Evolutionary conservation across 345 rosid genomes (phyloP).

Genomic region (Populus euphratica): DNA sequence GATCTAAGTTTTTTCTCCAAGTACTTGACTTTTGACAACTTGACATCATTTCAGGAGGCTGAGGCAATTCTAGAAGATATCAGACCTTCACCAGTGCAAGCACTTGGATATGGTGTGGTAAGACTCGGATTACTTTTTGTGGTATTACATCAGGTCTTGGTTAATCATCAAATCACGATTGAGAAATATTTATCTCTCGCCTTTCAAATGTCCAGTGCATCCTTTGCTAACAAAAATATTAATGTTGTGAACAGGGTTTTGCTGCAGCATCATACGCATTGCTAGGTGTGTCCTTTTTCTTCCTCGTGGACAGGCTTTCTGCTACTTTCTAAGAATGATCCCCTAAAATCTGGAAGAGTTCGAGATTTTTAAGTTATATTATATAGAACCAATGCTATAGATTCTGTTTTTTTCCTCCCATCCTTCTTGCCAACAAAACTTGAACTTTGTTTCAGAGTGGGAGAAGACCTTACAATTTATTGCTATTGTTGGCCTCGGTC

Average conservation of each 20-base stretch:
- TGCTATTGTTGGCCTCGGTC: constrained; percentile 67
- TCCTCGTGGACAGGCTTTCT: not conserved
- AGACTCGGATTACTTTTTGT: constrained; percentile 21
- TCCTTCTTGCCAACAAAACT: constrained; percentile 11
- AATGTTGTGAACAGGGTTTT: constrained; percentile 50
- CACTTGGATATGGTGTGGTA: constrained; percentile 72
- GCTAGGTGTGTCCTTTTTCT: constrained; percentile 46
- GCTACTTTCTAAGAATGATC: not conserved
- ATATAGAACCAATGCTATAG: not conserved
- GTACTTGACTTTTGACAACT: constrained; percentile 1
- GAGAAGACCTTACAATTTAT: constrained; percentile 79
- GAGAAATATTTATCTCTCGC: not conserved
- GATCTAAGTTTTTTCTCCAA: not conserved
- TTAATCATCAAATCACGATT: not conserved
- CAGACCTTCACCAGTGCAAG: constrained; percentile 70
- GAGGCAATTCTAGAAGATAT: constrained; percentile 84
- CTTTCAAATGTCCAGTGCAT: not conserved
- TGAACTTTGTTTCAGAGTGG: constrained; percentile 64
- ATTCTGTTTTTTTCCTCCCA: constrained; percentile 2
- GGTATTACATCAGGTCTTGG: not conserved
- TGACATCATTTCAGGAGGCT: constrained; percentile 57
- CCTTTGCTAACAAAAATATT: constrained; percentile 12
- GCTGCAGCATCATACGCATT: constrained; percentile 56
- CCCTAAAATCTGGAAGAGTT: not conserved
- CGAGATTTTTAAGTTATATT: not conserved